A percentile compares a stretch with the other conserved stretches of the same genome.
Evolutionary conservation across 2,329 filamentous ascomycete genomes (phyloP).

Genomic region (Hypoxylon sp.): DNA sequence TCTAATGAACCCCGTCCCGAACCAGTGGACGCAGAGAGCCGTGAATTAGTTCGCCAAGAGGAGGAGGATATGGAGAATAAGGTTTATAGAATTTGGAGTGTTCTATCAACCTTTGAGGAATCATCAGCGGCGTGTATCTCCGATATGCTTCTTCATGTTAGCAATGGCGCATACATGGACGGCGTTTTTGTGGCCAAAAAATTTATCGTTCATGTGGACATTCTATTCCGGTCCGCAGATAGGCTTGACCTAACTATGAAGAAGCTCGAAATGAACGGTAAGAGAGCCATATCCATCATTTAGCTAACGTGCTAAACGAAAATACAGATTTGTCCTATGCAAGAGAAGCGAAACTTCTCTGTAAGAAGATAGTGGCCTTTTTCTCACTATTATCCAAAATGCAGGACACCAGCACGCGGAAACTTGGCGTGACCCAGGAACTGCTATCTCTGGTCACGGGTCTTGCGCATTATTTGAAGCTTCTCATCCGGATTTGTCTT

Average conservation of each 20-base stretch:
- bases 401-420: slow-evolving; percentile 89
- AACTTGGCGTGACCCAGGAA: slow-evolving; percentile 96
- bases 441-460: slow-evolving; percentile 97
- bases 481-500: slow-evolving; percentile 95
- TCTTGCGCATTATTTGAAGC: slow-evolving; percentile 95
- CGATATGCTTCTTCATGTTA: slow-evolving; percentile 98
- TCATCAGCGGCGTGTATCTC: slow-evolving; percentile 98
- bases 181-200: slow-evolving; percentile 94
- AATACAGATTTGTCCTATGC: slow-evolving; percentile 85
- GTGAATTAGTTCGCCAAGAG: slow-evolving; percentile 82
- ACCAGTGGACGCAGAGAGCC: slow-evolving; percentile 70
- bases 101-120: slow-evolving; percentile 95
- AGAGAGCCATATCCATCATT: slow-evolving; percentile 48
- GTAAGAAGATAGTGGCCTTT: slow-evolving; percentile 99
- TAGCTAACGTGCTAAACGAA: slow-evolving; percentile 43
- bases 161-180: slow-evolving; percentile 96
- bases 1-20: slow-evolving; percentile 61
- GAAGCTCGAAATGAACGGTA: slow-evolving; percentile 81
- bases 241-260: slow-evolving; percentile 82
- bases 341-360: slow-evolving; percentile 97
- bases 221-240: slow-evolving; percentile 91
- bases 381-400: slow-evolving; percentile 95
- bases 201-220: slow-evolving; percentile 96
- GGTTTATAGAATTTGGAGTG: slow-evolving; percentile 98
- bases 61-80: slow-evolving; percentile 98